A percentile compares a stretch with the other conserved stretches of the same genome.
Evolutionary conservation across 805 yeast genomes (phyloP).

Genomic region (Wickerhamiella kazuoi): DNA sequence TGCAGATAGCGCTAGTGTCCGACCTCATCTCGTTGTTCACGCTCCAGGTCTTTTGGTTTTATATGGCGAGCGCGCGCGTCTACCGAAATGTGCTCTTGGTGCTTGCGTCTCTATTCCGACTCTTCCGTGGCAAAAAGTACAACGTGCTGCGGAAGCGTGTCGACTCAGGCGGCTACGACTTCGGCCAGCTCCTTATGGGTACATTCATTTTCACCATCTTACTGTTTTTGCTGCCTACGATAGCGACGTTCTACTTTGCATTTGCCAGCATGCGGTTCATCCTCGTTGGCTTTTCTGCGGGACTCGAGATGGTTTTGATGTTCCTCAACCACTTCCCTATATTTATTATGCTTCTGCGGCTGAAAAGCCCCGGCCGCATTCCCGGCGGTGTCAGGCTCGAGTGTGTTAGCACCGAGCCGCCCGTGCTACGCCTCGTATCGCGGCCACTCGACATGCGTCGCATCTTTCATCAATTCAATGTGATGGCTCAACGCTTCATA

Average conservation of each 20-base stretch:
- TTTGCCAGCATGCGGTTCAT: constrained; percentile 46
- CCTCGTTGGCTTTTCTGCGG: constrained; percentile 31
- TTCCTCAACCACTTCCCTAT: constrained; percentile 70
- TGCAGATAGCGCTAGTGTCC: constrained; percentile 44
- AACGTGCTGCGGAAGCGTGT: constrained; percentile 71
- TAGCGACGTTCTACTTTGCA: constrained; percentile 61
- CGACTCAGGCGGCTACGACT: constrained; percentile 66
- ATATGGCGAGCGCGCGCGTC: constrained; percentile 59
- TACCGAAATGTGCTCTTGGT: constrained; percentile 58
- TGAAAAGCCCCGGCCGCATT: constrained; percentile 58
- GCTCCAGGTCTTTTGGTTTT: constrained; percentile 59
- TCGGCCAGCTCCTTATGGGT: constrained; percentile 77
- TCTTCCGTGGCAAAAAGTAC: constrained; percentile 78
- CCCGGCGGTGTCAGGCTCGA: constrained; percentile 39
- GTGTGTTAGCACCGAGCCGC: neutral
- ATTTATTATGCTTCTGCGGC: constrained; percentile 58
- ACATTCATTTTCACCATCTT: constrained; percentile 71
- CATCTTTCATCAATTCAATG: constrained; percentile 33
- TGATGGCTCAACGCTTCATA: constrained; percentile 25
- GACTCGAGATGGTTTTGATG: constrained; percentile 43
- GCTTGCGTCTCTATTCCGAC: constrained; percentile 54
- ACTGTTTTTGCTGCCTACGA: constrained; percentile 69
- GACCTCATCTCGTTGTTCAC: constrained; percentile 50
- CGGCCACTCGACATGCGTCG: constrained; percentile 28
- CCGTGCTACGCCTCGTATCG: constrained; percentile 20